These are phyloP conservation scores for Geosmithia morbida DNA, from an alignment of 2,329 filamentous ascomycete genomes.

Conservation along the genomic window DNA sequence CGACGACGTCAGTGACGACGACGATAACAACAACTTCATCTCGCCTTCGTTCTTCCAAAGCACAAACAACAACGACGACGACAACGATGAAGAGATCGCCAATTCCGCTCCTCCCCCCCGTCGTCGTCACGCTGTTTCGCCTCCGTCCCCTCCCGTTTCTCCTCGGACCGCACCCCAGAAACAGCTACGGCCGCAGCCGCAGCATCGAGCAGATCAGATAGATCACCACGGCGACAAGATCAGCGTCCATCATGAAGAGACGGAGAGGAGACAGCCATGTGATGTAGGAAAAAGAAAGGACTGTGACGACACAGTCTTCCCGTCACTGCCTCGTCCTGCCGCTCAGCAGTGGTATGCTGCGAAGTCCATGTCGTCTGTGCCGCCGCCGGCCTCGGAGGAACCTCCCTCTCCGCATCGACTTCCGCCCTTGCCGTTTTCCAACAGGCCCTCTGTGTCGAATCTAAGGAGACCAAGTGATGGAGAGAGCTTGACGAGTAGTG, in stretches of 20 bases:
- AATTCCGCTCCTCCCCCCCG: neutral
- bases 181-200: neutral
- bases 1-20: neutral
- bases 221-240: neutral
- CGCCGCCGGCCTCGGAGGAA: neutral
- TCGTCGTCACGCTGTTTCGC: neutral
- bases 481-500: neutral
- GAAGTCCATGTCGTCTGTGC: neutral
- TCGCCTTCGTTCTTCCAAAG: conserved; percentile 1
- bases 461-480: neutral
- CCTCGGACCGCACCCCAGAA: neutral
- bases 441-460: neutral
- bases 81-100: neutral
- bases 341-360: neutral
- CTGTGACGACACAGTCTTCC: neutral
- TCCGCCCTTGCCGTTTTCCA: neutral
- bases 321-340: neutral
- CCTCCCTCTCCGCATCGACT: neutral
- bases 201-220: neutral
- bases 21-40: conserved; percentile 1
- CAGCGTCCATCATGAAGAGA: neutral
- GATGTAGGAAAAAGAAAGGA: neutral
- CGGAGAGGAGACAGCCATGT: neutral
- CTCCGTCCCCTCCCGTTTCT: neutral
- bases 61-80: neutral